Conservation (phyloP, 1,284 basidiomycete species). For the Cutaneotrichosporon dermatis region DNA sequence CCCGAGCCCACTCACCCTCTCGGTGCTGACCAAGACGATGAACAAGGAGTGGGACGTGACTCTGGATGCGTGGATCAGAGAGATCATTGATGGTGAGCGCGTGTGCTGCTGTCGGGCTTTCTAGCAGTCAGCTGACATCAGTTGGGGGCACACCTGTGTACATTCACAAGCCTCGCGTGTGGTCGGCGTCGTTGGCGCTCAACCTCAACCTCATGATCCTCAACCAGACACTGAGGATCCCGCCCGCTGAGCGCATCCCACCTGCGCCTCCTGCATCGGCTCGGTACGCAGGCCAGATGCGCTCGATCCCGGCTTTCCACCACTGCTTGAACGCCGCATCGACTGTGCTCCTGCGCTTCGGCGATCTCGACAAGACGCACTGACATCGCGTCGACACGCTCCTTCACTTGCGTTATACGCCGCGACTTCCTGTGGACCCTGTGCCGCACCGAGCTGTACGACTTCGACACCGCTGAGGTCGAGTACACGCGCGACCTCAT, state of each 20-base stretch:
- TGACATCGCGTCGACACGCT: constrained; percentile 38
- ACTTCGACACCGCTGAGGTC: constrained; percentile 31
- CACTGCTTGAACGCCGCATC: constrained; percentile 34
- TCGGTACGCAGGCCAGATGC: constrained; percentile 15
- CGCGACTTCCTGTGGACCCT: constrained; percentile 34
- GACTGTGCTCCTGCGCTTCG: constrained; percentile 28
- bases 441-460: constrained; percentile 28
- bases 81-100: constrained; percentile 36
- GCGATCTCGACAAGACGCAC: constrained; percentile 26
- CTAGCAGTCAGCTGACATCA: constrained; percentile 6
- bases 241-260: constrained; percentile 28
- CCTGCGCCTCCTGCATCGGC: constrained; percentile 10
- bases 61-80: constrained; percentile 34
- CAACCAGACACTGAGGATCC: constrained; percentile 36
- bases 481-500: constrained; percentile 36
- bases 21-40: constrained; percentile 32
- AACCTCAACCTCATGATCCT: constrained; percentile 38
- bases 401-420: constrained; percentile 40
- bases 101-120: too few relatives aligned
- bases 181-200: constrained; percentile 31
- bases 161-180: constrained; percentile 34
- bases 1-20: constrained; percentile 28
- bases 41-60: constrained; percentile 35
- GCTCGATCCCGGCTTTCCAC: constrained; percentile 34
- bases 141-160: constrained; percentile 26